These are phyloP conservation scores for Rhodosporidiobolus sp. DNA, from an alignment of 768 basidiomycete species.

Conservation along the genomic window DNA sequence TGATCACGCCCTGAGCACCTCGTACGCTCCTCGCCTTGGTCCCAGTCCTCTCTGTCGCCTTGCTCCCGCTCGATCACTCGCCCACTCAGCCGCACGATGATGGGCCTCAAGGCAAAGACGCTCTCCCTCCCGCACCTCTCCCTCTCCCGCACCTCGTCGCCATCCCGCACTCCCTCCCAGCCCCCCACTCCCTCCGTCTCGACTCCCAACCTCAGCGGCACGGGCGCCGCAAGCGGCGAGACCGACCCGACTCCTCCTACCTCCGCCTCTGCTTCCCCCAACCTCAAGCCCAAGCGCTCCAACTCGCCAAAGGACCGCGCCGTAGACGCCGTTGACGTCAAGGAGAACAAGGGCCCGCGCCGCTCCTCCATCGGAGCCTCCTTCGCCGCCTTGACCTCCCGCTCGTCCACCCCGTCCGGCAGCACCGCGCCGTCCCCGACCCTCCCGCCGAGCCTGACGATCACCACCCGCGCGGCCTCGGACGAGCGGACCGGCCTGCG, in stretches of 20 bases:
- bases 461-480: slow-evolving; percentile 15
- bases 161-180: slow-evolving; percentile 14
- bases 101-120: slow-evolving; percentile 16
- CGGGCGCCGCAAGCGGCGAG: too few species aligned
- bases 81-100: neutral
- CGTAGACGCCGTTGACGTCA: neutral
- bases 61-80: neutral
- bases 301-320: slow-evolving; percentile 19
- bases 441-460: slow-evolving; percentile 9
- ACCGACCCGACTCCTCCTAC: neutral
- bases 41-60: too few species aligned
- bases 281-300: slow-evolving; percentile 8
- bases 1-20: neutral
- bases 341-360: neutral
- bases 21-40: too few species aligned
- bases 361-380: slow-evolving; percentile 24
- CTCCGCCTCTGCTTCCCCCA: neutral
- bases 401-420: slow-evolving; percentile 6
- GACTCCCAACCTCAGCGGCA: neutral
- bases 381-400: slow-evolving; percentile 14
- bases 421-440: neutral
- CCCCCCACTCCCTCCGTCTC: neutral
- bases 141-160: slow-evolving; percentile 23
- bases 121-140: slow-evolving; percentile 30
- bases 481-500: slow-evolving; percentile 5